These are phyloP conservation scores for Balakata baccata DNA, from an alignment of 345 rosid genomes.

Conservation along the genomic window DNA sequence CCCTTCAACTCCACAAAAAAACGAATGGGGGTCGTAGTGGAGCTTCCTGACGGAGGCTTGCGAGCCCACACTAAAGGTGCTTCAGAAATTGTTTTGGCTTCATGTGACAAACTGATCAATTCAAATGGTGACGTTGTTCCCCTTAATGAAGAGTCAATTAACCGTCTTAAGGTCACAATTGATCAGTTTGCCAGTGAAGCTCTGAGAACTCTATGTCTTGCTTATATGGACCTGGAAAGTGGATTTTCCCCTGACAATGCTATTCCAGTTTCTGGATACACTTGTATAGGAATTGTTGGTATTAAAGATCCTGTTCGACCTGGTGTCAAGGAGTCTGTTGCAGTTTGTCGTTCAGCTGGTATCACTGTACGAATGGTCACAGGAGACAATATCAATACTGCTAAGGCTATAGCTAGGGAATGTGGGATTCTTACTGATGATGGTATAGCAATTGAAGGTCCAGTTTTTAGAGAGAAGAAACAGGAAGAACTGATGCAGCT, in stretches of 20 bases:
- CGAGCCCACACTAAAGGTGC: constrained; percentile 89
- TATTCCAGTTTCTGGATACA: constrained; percentile 51
- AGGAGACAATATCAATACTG: constrained; percentile 90
- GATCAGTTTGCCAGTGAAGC: constrained; percentile 83
- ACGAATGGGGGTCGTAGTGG: constrained; percentile 79
- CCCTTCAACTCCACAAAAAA: constrained; percentile 94
- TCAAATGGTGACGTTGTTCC: constrained; percentile 68
- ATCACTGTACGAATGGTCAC: constrained; percentile 95
- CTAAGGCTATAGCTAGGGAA: constrained; percentile 90
- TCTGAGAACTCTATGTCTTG: constrained; percentile 83
- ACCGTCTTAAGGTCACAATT: constrained; percentile 58
- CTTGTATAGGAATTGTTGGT: constrained; percentile 83
- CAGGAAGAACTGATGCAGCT: constrained; percentile 62
- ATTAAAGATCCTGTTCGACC: constrained; percentile 96
- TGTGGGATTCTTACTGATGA: constrained; percentile 90
- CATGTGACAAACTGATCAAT: constrained; percentile 69
- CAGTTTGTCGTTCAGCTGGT: constrained; percentile 81
- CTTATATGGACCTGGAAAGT: constrained; percentile 54
- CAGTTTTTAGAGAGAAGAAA: constrained; percentile 74
- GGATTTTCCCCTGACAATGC: constrained; percentile 54
- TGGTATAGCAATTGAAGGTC: constrained; percentile 79
- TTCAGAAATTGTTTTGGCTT: constrained; percentile 82
- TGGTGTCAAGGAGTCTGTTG: constrained; percentile 88
- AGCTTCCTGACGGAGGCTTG: constrained; percentile 60
- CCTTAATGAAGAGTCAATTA: constrained; percentile 56